Base-by-base conservation (phyloP, 2,329 filamentous ascomycete species). In the Colletotrichum sp. region DNA sequence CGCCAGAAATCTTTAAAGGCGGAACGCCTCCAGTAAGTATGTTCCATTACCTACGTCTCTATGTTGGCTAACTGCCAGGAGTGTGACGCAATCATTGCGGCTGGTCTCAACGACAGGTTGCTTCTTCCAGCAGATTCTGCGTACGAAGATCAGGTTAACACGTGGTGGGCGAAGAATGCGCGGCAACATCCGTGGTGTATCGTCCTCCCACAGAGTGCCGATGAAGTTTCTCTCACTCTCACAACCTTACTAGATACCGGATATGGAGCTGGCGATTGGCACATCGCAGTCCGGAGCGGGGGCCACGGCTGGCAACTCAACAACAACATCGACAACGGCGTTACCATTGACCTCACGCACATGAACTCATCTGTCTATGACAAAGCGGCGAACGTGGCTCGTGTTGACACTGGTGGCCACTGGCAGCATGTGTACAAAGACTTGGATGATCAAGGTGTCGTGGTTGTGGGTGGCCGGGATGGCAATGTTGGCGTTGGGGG, bases 281-380 rank as follows among this genome's bases (percentile, higher is more conserved):
- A 81, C 49, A 88, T 90, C 73, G 88, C 89, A 4, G 82, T 88
- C n/a, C 85, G 87, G 57, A 87, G 88, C 75, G 89, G 89, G 26
- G 89, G 82, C 83, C 3, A 84, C 85, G 77, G 80, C 83, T 1
- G 86, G 85, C n/a, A 87, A 87, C 15, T 49, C 16, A 66, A 66
- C 18, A 66, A 49, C 49, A 83, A 81, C 34, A 76, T 82, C 44
- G 72, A 81, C 8, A 57, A 80, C 9, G 82, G 81, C 52, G 74
- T 83, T 13, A 82, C 80, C 9, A 76, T 84, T n/a, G 81, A 82
- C 59, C 81, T 83, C 12, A 75, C 67, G 5, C 68, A 76, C 26
- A 66, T 82, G 16, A 77, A 79, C 52, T 34, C 67, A 26, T 72
- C 80, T 6, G 67, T 74, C 2, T 76, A 80, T 21, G 68, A 79